A percentile compares a stretch with the other conserved stretches of the same genome.
Conservation (phyloP, 352 stramenopile genomes). For the Phytophthora pistaciae region DNA sequence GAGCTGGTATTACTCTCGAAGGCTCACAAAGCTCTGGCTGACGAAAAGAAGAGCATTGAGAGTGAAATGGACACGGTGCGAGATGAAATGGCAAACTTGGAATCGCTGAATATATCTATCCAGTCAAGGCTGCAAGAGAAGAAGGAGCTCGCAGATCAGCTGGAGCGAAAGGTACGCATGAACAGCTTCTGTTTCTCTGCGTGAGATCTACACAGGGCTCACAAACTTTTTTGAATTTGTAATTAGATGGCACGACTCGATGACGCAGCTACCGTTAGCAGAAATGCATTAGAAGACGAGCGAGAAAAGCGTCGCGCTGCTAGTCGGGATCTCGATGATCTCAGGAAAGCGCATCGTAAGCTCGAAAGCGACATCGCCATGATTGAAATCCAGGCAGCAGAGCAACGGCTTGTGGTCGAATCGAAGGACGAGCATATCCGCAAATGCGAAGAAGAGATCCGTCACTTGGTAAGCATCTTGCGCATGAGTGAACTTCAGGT, state of each 20-base stretch:
- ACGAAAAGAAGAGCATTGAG: constrained; percentile 66
- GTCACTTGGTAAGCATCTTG: constrained; percentile 59
- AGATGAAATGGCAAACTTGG: constrained; percentile 59
- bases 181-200: neutral
- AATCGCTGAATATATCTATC: constrained; percentile 68
- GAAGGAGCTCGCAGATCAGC: constrained; percentile 64
- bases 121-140: constrained; percentile 71
- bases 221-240: constrained; percentile 13
- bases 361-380: constrained; percentile 73
- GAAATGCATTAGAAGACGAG: constrained; percentile 71
- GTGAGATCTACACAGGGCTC: neutral
- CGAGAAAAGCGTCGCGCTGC: constrained; percentile 56
- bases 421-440: constrained; percentile 69
- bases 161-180: constrained; percentile 69
- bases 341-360: constrained; percentile 72
- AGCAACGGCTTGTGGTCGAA: constrained; percentile 65
- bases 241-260: constrained; percentile 62
- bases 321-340: constrained; percentile 65
- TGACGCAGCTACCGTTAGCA: constrained; percentile 48
- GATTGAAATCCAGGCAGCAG: constrained; percentile 67
- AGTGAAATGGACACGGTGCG: constrained; percentile 56
- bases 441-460: constrained; percentile 79
- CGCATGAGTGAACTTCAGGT: neutral
- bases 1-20: constrained; percentile 85
- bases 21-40: constrained; percentile 71